Evolutionary conservation across 2,329 filamentous ascomycete genomes (phyloP), one percentile per base, ranked within the genome.

Genomic region (Diaporthe citriasiana): DNA sequence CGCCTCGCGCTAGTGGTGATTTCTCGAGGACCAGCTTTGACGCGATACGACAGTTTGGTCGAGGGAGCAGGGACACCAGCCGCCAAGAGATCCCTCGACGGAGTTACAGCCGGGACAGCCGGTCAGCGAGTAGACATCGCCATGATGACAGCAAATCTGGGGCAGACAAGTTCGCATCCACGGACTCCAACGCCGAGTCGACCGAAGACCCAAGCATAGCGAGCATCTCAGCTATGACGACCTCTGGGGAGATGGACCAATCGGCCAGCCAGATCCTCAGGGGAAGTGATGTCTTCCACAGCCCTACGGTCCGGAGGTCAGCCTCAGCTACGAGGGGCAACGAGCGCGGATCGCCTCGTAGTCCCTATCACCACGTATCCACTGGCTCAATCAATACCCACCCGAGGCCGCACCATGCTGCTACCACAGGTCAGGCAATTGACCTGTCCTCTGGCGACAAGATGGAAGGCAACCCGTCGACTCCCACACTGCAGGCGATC

Each of bases 181-280:
- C 91, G 0, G 94, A 95, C 75, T 97, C 95, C 3, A 94, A 92
- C 75, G 89, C 92, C 7, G 92, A 93, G 78, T 95, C 93, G 51
- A 78, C 92, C 75, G 94, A 94, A 70, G 93, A 93, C 57, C 93
- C 91, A 0, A 94, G 82, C 74, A 81, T 81, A 73, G 79, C 80
- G 9, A 83, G 92, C 79, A 82, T 93, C 72, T 95, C 93, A 1
- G 94, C 91, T 3, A 85, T 92, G 42, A 87, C 93, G 1, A 87
- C 91, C 5, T 94, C 93, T 4, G 90, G 89, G 71, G 93, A 95
- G 55, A n/a, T 71, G 60, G 94, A 95, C 73, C 92, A 93, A 63
- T 97, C 95, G 4, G 96, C 94, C 3, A 98, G 96, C 81, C 95
- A 98, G 82, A 98, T 98, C 50, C 85, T 99, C 12, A 90, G 91